phyloP scores from a whole-genome alignment of 345 rosid species.

The Hirschfeldia incana region DNA sequence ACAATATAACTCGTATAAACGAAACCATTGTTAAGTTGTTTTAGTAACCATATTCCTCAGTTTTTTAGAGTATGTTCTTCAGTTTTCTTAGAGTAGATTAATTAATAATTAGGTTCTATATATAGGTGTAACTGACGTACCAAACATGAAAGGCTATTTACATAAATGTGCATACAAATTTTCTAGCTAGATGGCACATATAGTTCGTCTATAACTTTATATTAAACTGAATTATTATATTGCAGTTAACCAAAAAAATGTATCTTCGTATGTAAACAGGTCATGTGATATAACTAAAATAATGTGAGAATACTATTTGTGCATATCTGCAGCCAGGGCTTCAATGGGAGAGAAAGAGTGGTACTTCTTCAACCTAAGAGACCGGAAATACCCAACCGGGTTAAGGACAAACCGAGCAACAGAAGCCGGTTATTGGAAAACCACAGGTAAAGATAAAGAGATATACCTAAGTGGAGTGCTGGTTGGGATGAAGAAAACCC shows the following conservation, averaged over 20 bases:
- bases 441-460: conserved; percentile 92
- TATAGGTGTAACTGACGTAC: conserved; percentile 35
- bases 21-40: neutral
- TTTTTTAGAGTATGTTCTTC: neutral
- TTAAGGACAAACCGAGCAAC: conserved; percentile 95
- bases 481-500: conserved; percentile 98
- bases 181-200: conserved; percentile 1
- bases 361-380: conserved; percentile 90
- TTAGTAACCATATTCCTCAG: neutral
- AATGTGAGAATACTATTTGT: neutral
- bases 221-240: neutral
- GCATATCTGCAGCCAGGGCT: conserved; percentile 60
- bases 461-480: conserved; percentile 60
- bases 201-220: neutral
- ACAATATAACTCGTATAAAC: conserved; percentile 13
- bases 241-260: neutral
- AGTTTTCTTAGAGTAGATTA: neutral
- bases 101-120: neutral
- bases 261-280: neutral
- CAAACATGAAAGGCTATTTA: conserved; percentile 28
- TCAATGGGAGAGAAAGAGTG: conserved; percentile 98
- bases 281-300: neutral
- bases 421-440: conserved; percentile 95
- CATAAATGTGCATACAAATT: neutral
- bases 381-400: conserved; percentile 93